These are phyloP conservation scores for Lichenothelia convexa DNA, from an alignment of 495 filamentous ascomycete genomes.

Conservation along the genomic window DNA sequence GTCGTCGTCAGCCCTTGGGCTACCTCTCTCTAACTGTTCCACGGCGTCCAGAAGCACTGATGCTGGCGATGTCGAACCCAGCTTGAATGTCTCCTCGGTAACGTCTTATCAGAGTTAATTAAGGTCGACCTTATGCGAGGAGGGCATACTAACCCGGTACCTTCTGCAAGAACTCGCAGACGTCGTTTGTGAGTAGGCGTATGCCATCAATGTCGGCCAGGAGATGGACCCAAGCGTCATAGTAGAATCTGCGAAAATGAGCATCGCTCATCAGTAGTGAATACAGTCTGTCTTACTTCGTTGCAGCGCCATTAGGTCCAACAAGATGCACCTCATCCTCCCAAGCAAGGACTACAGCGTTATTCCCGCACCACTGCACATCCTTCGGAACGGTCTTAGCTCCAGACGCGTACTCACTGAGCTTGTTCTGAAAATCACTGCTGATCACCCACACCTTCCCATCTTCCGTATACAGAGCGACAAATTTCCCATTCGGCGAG, in stretches of 20 bases:
- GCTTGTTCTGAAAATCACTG: constrained; percentile 77
- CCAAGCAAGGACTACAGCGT: constrained; percentile 87
- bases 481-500: constrained; percentile 77
- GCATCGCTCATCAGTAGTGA: constrained; percentile 5
- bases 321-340: constrained; percentile 96
- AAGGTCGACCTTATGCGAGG: background rate
- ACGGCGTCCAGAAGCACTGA: constrained; percentile 85
- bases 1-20: constrained; percentile 92
- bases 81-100: constrained; percentile 71
- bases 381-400: constrained; percentile 73
- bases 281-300: constrained; percentile 30
- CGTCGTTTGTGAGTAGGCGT: constrained; percentile 70
- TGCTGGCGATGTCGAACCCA: constrained; percentile 71
- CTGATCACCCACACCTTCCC: constrained; percentile 86
- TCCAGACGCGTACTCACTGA: constrained; percentile 81
- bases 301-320: constrained; percentile 59
- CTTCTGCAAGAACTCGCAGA: constrained; percentile 88
- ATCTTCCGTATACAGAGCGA: constrained; percentile 67
- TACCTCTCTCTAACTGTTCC: constrained; percentile 78
- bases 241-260: constrained; percentile 44
- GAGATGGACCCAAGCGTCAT: constrained; percentile 79
- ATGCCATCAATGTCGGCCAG: constrained; percentile 80
- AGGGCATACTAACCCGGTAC: constrained; percentile 39
- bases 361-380: constrained; percentile 90
- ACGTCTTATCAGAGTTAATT: constrained; percentile 30